Evolutionary conservation across 805 yeast genomes (phyloP).

Genomic region (Ogataea ganodermae): DNA sequence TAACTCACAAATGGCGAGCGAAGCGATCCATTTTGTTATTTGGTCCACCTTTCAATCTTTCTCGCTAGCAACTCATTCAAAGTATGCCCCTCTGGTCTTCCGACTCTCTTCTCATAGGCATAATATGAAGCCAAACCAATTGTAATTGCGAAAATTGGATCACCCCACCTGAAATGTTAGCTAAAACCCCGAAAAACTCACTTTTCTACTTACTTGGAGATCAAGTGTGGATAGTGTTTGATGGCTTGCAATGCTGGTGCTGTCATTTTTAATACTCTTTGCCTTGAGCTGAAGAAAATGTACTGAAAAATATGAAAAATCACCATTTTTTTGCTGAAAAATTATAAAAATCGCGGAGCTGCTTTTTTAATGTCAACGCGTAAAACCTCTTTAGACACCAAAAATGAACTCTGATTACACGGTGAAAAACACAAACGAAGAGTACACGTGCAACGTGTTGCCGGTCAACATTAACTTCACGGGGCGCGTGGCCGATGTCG

Average conservation of each 20-base stretch:
- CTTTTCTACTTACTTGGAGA: conserved; percentile 13
- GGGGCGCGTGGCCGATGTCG: conserved; percentile 11
- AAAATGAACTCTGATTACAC: neutral
- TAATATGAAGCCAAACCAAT: conserved; percentile 67
- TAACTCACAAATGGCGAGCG: conserved; percentile 9
- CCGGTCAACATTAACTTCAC: conserved; percentile 22
- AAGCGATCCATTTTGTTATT: neutral
- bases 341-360: too few species aligned
- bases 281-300: too few species aligned
- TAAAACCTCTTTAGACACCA: neutral
- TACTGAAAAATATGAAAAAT: too few species aligned
- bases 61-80: conserved; percentile 53
- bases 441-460: conserved; percentile 23
- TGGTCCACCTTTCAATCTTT: conserved; percentile 25
- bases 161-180: conserved; percentile 44
- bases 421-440: neutral
- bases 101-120: conserved; percentile 59
- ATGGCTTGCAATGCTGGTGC: conserved; percentile 9
- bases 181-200: neutral
- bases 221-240: conserved; percentile 17
- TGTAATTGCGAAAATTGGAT: conserved; percentile 63
- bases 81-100: conserved; percentile 60
- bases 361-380: too few species aligned
- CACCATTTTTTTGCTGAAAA: neutral
- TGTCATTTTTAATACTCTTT: neutral